Evolutionary conservation across 2,329 filamentous ascomycete genomes (phyloP), one percentile per base, ranked within the genome.

Genomic region (Sporothrix variecibatus): DNA sequence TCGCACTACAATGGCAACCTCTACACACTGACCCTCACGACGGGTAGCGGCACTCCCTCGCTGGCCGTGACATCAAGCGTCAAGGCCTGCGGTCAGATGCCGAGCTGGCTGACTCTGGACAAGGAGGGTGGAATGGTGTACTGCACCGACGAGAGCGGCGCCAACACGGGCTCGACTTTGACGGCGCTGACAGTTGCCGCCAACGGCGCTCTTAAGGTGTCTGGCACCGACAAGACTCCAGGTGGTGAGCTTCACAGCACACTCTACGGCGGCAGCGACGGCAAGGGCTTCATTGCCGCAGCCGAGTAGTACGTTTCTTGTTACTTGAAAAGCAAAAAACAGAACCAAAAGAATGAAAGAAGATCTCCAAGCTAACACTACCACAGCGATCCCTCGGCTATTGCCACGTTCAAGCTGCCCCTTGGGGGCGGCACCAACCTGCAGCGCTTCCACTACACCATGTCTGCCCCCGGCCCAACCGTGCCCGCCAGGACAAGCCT

Each of bases 401-500:
- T 86, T 65, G 83, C 83, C 8, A 85, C 84, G 1, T 86, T 84
- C 77, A 81, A 82, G 75, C 81, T 86, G 2, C 84, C 84, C 1
- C 78, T 85, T 15, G 75, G 76, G 9, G 70, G 76, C 5, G 72
- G 76, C 62, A 76, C 78, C 40, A 76, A 82, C 17, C 71, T 83
- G 3, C 81, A 85, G 75, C 81, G 80, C 74, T 76, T 84, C 68
- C 80, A 81, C 51, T 86, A 84, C 79, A 83, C 82, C 75, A 82
- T 86, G 81, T 75, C 81, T 2, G 76, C 78, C 9, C 82, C 82
- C 0, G 86, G 87, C 0, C 82, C 12, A 81, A 83, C 64, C 80
- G 85, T 4, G 79, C 77, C 40, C 85, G 88, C n/a, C 88, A 90
- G 78, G 85, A 89, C 73, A 84, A 83, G 5, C 83, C 87, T 6